Evolutionary conservation across 495 filamentous ascomycete genomes (phyloP).

Genomic region (Penicillium parvum): DNA sequence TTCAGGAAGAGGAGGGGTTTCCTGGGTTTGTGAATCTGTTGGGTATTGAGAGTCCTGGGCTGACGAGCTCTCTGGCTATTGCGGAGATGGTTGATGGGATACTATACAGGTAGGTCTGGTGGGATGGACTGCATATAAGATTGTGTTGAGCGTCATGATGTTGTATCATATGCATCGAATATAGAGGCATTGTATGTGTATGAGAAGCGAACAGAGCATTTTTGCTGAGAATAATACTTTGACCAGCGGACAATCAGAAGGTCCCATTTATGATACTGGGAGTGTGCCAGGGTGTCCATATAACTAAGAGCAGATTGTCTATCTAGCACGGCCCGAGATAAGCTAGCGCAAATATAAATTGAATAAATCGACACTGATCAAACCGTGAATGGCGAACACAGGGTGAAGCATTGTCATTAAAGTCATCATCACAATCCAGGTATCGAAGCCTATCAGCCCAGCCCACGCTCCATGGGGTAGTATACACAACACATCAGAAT

Average conservation of each 20-base stretch:
- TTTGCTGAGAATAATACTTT: not conserved
- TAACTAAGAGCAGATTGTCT: too few species aligned
- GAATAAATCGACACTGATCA: too few species aligned
- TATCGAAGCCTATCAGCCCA: not conserved
- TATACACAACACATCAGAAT: conserved; percentile 1
- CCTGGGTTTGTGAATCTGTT: conserved; percentile 87
- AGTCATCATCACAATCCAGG: not conserved
- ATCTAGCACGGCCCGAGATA: too few species aligned
- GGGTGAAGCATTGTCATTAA: too few species aligned
- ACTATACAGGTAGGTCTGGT: conserved; percentile 56
- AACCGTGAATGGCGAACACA: too few species aligned
- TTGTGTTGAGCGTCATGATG: not conserved
- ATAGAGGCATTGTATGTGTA: not conserved
- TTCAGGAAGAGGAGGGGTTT: conserved; percentile 75
- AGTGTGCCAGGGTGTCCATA: too few species aligned
- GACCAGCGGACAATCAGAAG: too few species aligned
- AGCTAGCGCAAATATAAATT: too few species aligned
- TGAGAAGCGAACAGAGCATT: not conserved
- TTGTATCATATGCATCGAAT: not conserved
- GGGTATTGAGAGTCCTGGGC: conserved; percentile 91
- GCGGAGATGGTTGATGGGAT: conserved; percentile 74
- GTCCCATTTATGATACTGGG: too few species aligned
- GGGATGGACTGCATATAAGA: too few species aligned
- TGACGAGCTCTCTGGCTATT: conserved; percentile 88
- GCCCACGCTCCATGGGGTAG: conserved; percentile 1